Percentiles rank a stretch among this genome's conserved stretches.
Conservation (phyloP, 371 early-diverging fungal species). For the Fennellomyces sp. region DNA sequence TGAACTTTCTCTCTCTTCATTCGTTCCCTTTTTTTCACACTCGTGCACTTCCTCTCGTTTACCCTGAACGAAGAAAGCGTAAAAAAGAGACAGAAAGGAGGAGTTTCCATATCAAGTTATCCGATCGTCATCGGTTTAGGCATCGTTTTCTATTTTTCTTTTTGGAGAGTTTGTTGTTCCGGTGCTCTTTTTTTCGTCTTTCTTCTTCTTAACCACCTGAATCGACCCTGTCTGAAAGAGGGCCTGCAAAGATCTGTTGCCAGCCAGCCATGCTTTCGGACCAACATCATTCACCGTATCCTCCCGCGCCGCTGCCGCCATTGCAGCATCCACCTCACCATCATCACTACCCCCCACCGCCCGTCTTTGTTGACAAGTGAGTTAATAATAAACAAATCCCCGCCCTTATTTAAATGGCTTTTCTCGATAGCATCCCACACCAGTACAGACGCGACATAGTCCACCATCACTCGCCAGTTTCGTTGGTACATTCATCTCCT, state of each 20-base stretch:
- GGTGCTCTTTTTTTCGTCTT: constrained; percentile 17
- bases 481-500: not conserved
- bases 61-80: not conserved
- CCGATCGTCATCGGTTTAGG: constrained; percentile 1
- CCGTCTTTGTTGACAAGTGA: constrained; percentile 2
- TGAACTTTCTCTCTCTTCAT: too few species aligned
- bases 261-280: not conserved
- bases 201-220: constrained; percentile 17
- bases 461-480: constrained; percentile 3
- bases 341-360: not conserved
- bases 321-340: not conserved
- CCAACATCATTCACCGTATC: not conserved
- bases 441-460: not conserved
- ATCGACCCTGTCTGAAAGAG: constrained; percentile 5
- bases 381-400: too few species aligned
- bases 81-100: not conserved
- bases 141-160: not conserved
- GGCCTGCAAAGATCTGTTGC: not conserved
- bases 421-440: not conserved
- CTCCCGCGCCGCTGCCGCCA: not conserved
- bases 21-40: not conserved
- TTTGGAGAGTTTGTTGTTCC: constrained; percentile 11
- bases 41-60: not conserved
- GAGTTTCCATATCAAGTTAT: constrained; percentile 1
- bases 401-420: not conserved